Conservation (phyloP, 805 yeast species). For the Metschnikowia borealis region DNA sequence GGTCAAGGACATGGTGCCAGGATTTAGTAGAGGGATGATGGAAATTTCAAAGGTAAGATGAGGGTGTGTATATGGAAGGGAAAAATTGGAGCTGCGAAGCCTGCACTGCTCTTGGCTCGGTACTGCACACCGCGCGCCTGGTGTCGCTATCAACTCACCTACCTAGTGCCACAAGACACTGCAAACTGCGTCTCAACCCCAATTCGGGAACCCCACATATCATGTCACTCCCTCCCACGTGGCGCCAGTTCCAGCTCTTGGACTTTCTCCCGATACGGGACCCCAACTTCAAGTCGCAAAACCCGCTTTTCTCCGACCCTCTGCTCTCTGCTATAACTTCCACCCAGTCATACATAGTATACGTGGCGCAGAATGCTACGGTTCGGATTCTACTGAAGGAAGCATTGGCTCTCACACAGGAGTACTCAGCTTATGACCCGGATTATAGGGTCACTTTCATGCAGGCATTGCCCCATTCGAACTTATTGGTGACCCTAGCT, state of each 20-base stretch:
- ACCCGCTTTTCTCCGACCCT: conserved; percentile 77
- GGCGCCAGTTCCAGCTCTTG: conserved; percentile 86
- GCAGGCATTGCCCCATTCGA: conserved; percentile 43
- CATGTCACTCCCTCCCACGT: conserved; percentile 28
- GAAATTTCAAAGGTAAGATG: conserved; percentile 3
- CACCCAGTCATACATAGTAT: conserved; percentile 50
- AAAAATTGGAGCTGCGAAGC: conserved; percentile 4
- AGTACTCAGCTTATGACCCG: conserved; percentile 61
- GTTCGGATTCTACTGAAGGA: conserved; percentile 53
- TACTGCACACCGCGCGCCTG: conserved; percentile 1
- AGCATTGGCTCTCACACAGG: conserved; percentile 42
- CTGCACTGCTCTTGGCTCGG: neutral
- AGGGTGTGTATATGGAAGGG: conserved; percentile 5
- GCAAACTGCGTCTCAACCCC: conserved; percentile 5
- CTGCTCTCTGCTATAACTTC: conserved; percentile 61
- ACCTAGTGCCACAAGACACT: neutral
- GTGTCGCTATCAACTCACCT: conserved; percentile 2
- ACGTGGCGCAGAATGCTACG: conserved; percentile 51
- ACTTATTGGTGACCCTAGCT: conserved; percentile 65
- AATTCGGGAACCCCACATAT: neutral
- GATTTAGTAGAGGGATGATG: neutral
- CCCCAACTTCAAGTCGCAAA: conserved; percentile 60
- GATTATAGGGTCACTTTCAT: conserved; percentile 64
- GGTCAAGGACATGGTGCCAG: conserved; percentile 10
- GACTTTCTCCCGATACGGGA: conserved; percentile 81